Conservation (phyloP, 352 stramenopile genomes). For the Phytophthora sojae region DNA sequence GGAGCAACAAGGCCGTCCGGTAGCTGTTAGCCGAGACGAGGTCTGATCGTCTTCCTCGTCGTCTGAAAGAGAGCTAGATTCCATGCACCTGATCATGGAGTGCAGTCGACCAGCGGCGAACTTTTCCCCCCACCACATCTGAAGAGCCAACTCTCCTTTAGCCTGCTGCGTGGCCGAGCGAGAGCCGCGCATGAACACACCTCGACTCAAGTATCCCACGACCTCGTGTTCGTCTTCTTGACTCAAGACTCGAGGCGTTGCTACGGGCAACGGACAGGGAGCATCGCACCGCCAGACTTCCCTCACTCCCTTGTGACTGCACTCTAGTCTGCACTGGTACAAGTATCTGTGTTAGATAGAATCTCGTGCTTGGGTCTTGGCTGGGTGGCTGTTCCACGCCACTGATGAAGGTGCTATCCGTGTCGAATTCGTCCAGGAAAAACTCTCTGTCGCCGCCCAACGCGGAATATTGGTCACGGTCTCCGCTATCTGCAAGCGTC, state of each 20-base stretch:
- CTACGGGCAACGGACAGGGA: neutral
- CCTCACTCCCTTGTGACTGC: neutral
- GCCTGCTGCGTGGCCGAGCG: slow-evolving; percentile 19
- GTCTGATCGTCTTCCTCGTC: neutral
- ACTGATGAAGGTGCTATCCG: neutral
- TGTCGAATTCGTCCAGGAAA: slow-evolving; percentile 20
- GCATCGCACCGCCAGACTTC: slow-evolving; percentile 14
- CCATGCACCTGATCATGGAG: slow-evolving; percentile 25
- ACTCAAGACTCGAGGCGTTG: no score
- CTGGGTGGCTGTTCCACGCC: neutral
- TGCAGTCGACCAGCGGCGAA: slow-evolving; percentile 17
- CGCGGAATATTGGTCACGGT: neutral
- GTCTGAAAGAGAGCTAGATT: neutral
- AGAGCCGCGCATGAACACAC: slow-evolving; percentile 22
- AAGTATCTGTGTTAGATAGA: neutral
- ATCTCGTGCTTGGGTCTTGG: neutral
- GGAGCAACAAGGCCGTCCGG: slow-evolving; percentile 14
- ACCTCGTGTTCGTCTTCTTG: neutral
- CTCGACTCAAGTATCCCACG: slow-evolving; percentile 2
- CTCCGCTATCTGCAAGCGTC: slow-evolving; percentile 14
- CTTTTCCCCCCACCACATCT: slow-evolving; percentile 20
- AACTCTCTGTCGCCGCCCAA: slow-evolving; percentile 11
- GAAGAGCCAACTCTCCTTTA: slow-evolving; percentile 10
- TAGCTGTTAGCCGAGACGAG: neutral
- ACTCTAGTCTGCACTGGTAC: no score